Conservation (phyloP, 768 basidiomycete species). For the Hemileccinum impolitum region DNA sequence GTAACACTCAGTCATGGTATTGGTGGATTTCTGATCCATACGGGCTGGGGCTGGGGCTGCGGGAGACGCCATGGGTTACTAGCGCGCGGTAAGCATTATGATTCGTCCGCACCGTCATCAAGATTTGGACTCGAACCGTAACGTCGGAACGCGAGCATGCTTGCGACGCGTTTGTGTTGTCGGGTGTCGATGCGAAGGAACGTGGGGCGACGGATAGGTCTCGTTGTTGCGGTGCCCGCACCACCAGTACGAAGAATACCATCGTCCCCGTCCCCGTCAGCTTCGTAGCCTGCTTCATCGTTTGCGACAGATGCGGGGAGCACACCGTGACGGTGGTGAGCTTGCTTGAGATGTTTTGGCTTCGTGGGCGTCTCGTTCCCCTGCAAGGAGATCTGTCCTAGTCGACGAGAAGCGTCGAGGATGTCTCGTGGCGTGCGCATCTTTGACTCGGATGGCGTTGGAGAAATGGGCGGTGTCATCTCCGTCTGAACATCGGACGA, state of each 20-base stretch:
- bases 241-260: neutral
- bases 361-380: neutral
- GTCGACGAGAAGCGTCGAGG: constrained; percentile 12
- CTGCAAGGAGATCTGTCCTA: constrained; percentile 5
- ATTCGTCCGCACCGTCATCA: neutral
- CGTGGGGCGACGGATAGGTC: constrained; percentile 7
- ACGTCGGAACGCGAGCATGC: constrained; percentile 20
- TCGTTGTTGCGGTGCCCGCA: neutral
- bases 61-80: neutral
- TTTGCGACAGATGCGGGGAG: neutral
- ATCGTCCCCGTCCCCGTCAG: constrained; percentile 10
- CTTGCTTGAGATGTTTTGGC: neutral
- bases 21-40: too few relatives aligned
- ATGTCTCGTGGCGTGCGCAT: constrained; percentile 5
- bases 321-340: neutral
- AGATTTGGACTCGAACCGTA: neutral
- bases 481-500: constrained; percentile 18
- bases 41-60: too few relatives aligned
- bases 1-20: constrained; percentile 4
- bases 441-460: constrained; percentile 10
- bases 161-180: constrained; percentile 24
- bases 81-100: neutral
- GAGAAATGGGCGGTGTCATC: constrained; percentile 19
- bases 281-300: constrained; percentile 27
- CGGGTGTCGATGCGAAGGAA: constrained; percentile 24